phyloP scores from a whole-genome alignment of 2,329 filamentous ascomycete genomes.

The Didymella segeticola region DNA sequence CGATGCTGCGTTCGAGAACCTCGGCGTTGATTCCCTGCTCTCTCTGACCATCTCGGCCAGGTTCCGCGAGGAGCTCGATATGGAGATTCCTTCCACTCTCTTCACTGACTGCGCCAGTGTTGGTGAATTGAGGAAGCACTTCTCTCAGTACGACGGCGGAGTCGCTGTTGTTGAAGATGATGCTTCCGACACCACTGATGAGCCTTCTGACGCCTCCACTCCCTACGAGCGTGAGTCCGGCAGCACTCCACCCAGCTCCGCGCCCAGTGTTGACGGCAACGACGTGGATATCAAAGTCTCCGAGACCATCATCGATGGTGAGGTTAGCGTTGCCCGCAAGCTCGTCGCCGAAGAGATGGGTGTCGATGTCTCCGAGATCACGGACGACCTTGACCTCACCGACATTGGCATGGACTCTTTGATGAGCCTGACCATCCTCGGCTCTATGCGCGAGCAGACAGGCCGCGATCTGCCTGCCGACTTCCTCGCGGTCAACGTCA shows the following conservation, averaged over 20 bases:
- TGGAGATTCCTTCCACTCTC: constrained; percentile 65
- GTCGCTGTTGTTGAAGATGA: constrained; percentile 47
- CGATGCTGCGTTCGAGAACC: constrained; percentile 66
- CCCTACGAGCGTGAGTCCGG: constrained; percentile 51
- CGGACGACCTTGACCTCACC: constrained; percentile 64
- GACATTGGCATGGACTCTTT: constrained; percentile 64
- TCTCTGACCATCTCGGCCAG: constrained; percentile 67
- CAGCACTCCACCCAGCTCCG: constrained; percentile 59
- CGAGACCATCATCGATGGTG: constrained; percentile 43
- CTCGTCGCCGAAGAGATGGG: constrained; percentile 66
- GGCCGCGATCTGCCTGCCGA: constrained; percentile 58
- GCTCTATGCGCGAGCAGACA: constrained; percentile 59
- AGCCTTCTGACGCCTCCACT: constrained; percentile 50
- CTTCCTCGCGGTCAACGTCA: constrained; percentile 67
- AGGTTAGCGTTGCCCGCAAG: constrained; percentile 56
- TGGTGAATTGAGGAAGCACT: constrained; percentile 65
- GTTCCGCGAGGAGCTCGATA: constrained; percentile 66
- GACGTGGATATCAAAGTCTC: constrained; percentile 43
- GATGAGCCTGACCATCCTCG: constrained; percentile 60
- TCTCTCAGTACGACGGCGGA: constrained; percentile 56
- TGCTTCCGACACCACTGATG: constrained; percentile 50
- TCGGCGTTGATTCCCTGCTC: constrained; percentile 68
- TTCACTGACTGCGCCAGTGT: constrained; percentile 68
- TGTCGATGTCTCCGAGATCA: constrained; percentile 65
- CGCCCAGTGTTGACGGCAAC: constrained; percentile 55